phyloP scores from a whole-genome alignment of 176 grass and related monocot species.

The Rhynchospora breviuscula region DNA sequence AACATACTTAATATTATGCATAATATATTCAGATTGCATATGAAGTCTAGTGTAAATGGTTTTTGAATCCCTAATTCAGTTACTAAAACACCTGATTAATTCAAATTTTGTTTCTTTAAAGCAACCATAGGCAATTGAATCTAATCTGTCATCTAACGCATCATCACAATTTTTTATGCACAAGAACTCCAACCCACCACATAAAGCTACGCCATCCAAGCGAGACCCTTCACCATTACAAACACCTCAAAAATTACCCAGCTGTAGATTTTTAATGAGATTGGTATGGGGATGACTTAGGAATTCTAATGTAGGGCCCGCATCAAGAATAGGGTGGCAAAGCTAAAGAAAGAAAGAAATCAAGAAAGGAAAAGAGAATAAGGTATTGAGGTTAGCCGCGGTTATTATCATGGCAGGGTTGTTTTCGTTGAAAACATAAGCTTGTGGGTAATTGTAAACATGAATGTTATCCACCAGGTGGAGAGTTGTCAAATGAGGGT shows the following conservation, averaged over 20 bases:
- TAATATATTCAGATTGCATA: too few species aligned
- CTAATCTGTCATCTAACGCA: constrained; percentile 62
- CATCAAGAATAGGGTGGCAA: constrained; percentile 52
- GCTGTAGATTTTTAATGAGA: constrained; percentile 53
- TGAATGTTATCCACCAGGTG: constrained; percentile 62
- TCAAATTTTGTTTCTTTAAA: constrained; percentile 46
- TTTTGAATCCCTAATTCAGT: constrained; percentile 50
- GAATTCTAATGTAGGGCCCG: constrained; percentile 51
- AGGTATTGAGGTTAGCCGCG: constrained; percentile 32
- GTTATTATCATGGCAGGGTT: constrained; percentile 47
- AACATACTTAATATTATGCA: too few species aligned
- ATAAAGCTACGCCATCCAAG: constrained; percentile 79
- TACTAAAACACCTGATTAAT: constrained; percentile 46
- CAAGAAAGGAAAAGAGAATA: constrained; percentile 59
- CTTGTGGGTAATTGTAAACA: constrained; percentile 28
- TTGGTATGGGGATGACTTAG: constrained; percentile 38
- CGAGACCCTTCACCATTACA: constrained; percentile 60
- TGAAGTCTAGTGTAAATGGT: background rate
- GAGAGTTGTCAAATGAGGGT: constrained; percentile 47
- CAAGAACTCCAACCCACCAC: constrained; percentile 62
- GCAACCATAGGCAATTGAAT: constrained; percentile 58
- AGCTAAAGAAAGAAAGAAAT: constrained; percentile 68
- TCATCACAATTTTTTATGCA: constrained; percentile 70
- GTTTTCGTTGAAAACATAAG: constrained; percentile 14
- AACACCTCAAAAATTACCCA: constrained; percentile 64